A percentile compares a stretch with the other conserved stretches of the same genome.
Evolutionary conservation across 2,329 filamentous ascomycete genomes (phyloP).

Genomic region (Hypoxylon sp.): DNA sequence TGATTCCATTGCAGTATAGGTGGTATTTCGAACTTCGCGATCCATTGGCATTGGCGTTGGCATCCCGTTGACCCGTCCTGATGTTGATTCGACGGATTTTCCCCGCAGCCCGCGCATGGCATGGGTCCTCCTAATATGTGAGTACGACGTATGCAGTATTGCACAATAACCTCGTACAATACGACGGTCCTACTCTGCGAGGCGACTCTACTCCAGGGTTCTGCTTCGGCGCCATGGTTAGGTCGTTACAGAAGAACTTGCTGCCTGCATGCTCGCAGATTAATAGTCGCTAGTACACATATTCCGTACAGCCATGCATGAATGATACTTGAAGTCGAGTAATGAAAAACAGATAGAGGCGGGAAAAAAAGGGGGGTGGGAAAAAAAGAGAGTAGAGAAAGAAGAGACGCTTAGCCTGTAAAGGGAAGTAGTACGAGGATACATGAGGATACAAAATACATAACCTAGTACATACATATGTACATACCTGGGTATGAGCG

Average conservation of each 20-base stretch:
- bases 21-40: constrained; percentile 11
- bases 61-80: constrained; percentile 32
- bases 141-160: constrained; percentile 35
- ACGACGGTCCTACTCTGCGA: constrained; percentile 18
- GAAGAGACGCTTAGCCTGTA: constrained; percentile 36
- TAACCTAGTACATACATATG: too few relatives aligned
- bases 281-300: constrained; percentile 13
- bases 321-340: background rate
- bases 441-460: too few relatives aligned
- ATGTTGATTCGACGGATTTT: constrained; percentile 39
- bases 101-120: constrained; percentile 39
- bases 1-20: constrained; percentile 12
- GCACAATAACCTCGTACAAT: constrained; percentile 30
- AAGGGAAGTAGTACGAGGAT: constrained; percentile 39
- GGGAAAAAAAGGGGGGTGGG: constrained; percentile 7
- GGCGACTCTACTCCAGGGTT: constrained; percentile 16
- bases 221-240: constrained; percentile 7
- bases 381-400: constrained; percentile 12
- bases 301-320: background rate
- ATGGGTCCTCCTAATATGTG: constrained; percentile 34
- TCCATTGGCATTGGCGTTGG: constrained; percentile 22
- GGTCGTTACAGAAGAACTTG: constrained; percentile 11
- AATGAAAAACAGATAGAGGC: background rate
- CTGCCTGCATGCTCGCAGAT: constrained; percentile 15
- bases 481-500: too few relatives aligned